Evolutionary conservation across 768 basidiomycete genomes (phyloP).

Genomic region (Neoboletus brunneissimus): DNA sequence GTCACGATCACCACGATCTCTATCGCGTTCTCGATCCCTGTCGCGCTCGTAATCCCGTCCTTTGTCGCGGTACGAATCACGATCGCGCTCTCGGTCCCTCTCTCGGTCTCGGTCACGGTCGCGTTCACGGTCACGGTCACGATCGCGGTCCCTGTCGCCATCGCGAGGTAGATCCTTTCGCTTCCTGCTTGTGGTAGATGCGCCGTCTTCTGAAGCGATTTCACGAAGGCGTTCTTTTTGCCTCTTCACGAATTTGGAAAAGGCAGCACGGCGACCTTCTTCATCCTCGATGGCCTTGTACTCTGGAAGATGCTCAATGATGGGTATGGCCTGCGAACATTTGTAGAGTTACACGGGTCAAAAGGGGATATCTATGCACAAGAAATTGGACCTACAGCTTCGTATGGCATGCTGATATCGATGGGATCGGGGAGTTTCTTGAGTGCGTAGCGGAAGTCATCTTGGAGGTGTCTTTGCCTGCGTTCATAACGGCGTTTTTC

Average conservation of each 20-base stretch:
- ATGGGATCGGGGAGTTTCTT: constrained; percentile 84
- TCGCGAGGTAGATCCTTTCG: constrained; percentile 69
- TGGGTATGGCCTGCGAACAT: constrained; percentile 55
- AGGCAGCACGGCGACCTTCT: constrained; percentile 77
- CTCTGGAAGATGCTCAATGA: constrained; percentile 81
- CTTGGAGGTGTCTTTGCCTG: constrained; percentile 82
- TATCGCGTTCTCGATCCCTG: constrained; percentile 40
- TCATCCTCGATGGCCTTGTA: constrained; percentile 87
- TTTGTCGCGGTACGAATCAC: constrained; percentile 29
- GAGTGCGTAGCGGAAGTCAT: constrained; percentile 93
- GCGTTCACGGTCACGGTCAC: constrained; percentile 35
- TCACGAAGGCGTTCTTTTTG: constrained; percentile 89
- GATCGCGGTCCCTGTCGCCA: constrained; percentile 47
- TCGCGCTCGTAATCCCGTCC: constrained; percentile 40
- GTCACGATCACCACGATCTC: constrained; percentile 42
- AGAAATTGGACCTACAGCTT: constrained; percentile 57
- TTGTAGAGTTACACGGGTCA: background rate
- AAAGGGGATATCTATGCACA: background rate
- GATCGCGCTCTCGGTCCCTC: constrained; percentile 26
- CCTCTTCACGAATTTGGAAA: constrained; percentile 82
- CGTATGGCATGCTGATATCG: constrained; percentile 72
- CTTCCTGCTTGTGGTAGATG: constrained; percentile 72
- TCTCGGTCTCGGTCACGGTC: constrained; percentile 33
- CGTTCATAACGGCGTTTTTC: constrained; percentile 87
- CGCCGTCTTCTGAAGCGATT: constrained; percentile 77